Evolutionary conservation across 495 filamentous ascomycete genomes (phyloP).

Genomic region (Penicillium turbatum): DNA sequence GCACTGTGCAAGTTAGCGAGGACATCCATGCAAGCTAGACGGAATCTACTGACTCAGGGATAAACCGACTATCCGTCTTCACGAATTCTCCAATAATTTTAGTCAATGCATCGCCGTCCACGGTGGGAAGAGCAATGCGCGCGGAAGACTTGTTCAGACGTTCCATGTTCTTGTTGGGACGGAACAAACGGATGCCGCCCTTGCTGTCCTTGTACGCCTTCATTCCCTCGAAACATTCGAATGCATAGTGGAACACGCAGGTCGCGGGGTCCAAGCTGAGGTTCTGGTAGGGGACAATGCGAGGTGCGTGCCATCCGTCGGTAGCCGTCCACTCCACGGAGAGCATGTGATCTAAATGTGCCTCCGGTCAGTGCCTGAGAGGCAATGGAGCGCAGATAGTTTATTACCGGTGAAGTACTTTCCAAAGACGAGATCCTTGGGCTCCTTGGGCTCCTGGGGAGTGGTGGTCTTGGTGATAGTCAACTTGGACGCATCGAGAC

Average conservation of each 20-base stretch:
- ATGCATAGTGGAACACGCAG: slow-evolving; percentile 98
- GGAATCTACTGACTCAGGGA: slow-evolving; percentile 56
- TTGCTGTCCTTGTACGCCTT: slow-evolving; percentile 87
- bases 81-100: slow-evolving; percentile 76
- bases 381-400: not conserved
- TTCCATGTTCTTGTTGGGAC: slow-evolving; percentile 94
- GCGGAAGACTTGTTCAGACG: slow-evolving; percentile 84
- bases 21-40: not conserved
- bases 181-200: slow-evolving; percentile 77
- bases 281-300: slow-evolving; percentile 91
- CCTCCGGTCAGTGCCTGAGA: slow-evolving; percentile 16
- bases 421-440: slow-evolving; percentile 82
- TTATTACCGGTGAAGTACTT: slow-evolving; percentile 74
- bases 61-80: slow-evolving; percentile 79
- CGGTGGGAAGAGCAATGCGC: slow-evolving; percentile 86
- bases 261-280: slow-evolving; percentile 92
- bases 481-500: slow-evolving; percentile 73
- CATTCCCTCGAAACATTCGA: slow-evolving; percentile 97
- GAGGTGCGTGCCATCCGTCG: slow-evolving; percentile 73
- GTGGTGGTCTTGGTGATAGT: slow-evolving; percentile 66
- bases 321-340: slow-evolving; percentile 86
- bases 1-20: slow-evolving; percentile 32
- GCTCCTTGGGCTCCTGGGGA: slow-evolving; percentile 67
- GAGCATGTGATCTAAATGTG: slow-evolving; percentile 86
- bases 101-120: slow-evolving; percentile 65